Conservation (phyloP, 257 asterid genomes). For the Mentha longifolia region DNA sequence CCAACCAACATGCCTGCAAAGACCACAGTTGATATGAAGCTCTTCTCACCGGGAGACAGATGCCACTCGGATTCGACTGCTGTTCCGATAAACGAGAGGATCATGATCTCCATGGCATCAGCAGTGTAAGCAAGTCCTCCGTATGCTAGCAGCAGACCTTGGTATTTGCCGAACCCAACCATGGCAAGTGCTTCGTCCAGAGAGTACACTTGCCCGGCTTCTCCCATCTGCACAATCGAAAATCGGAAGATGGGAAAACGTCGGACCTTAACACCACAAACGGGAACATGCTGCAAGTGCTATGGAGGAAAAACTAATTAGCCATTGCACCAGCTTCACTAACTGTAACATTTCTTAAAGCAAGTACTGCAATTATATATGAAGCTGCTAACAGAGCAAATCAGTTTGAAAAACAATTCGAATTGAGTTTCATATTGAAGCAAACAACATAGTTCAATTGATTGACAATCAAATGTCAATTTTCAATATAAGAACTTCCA, state of each 20-base stretch:
- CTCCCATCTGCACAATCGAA: slow-evolving; percentile 42
- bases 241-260: slow-evolving; percentile 1
- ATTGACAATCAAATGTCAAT: too few relatives aligned
- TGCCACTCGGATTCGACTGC: slow-evolving; percentile 54
- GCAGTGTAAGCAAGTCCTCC: slow-evolving; percentile 53
- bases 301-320: slow-evolving; percentile 3
- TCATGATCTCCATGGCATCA: slow-evolving; percentile 55
- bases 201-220: slow-evolving; percentile 37
- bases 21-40: slow-evolving; percentile 51
- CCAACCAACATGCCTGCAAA: slow-evolving; percentile 58
- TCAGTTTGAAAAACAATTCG: too few relatives aligned
- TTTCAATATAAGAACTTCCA: too few relatives aligned
- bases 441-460: too few relatives aligned
- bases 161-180: slow-evolving; percentile 58
- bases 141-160: slow-evolving; percentile 48
- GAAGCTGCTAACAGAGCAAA: too few relatives aligned
- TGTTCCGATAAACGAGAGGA: slow-evolving; percentile 50
- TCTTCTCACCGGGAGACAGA: slow-evolving; percentile 47
- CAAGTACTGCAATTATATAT: too few relatives aligned
- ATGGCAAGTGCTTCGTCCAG: slow-evolving; percentile 48
- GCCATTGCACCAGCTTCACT: too few relatives aligned
- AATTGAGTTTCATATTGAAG: too few relatives aligned
- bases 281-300: slow-evolving; percentile 9
- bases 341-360: too few relatives aligned
- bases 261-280: slow-evolving; percentile 14